These are phyloP conservation scores for Scenedesmus sp. DNA, from an alignment of 163 green algal species.

Conservation along the genomic window DNA sequence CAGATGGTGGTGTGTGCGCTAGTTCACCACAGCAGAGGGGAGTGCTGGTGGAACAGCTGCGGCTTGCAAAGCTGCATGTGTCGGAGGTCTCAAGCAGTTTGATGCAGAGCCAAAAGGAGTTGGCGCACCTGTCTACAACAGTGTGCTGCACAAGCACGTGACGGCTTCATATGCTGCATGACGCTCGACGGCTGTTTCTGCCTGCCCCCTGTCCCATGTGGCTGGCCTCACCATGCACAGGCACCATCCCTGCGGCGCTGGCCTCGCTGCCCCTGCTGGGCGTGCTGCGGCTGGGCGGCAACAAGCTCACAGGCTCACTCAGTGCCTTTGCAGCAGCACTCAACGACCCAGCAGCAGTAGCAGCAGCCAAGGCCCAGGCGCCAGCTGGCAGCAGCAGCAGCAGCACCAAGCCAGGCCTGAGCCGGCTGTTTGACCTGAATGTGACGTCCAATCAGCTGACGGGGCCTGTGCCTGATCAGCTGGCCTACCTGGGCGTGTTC, in stretches of 20 bases:
- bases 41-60: not conserved
- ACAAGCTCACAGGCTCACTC: slow-evolving; percentile 17
- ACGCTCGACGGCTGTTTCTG: not conserved
- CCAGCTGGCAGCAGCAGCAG: not conserved
- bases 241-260: slow-evolving; percentile 16
- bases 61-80: not conserved
- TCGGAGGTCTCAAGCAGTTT: not conserved
- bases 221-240: not conserved
- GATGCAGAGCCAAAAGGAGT: not conserved
- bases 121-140: not conserved
- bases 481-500: slow-evolving; percentile 30
- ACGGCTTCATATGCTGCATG: not conserved
- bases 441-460: slow-evolving; percentile 30
- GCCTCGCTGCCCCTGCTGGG: slow-evolving; percentile 13
- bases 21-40: too few relatives aligned
- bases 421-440: slow-evolving; percentile 44
- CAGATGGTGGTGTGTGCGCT: too few relatives aligned
- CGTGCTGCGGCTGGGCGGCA: slow-evolving; percentile 38
- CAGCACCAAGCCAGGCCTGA: not conserved
- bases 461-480: slow-evolving; percentile 11
- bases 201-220: not conserved
- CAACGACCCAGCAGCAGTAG: not conserved
- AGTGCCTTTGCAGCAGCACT: slow-evolving; percentile 34
- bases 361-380: not conserved
- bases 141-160: not conserved